These are phyloP conservation scores for Meyerozyma carpophila DNA, from an alignment of 1,139 yeast species.

Conservation along the genomic window DNA sequence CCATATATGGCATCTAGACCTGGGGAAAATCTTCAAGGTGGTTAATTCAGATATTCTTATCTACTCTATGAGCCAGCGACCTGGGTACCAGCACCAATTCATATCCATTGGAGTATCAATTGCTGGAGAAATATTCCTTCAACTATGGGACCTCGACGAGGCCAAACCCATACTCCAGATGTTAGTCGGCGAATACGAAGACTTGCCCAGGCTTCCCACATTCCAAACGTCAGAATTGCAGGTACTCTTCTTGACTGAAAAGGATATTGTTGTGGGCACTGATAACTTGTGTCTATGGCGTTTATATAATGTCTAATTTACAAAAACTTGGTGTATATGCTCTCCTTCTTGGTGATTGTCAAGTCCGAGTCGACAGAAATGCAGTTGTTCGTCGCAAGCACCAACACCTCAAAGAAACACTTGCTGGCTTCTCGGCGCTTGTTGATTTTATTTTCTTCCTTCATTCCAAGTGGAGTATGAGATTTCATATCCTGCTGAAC, in stretches of 20 bases:
- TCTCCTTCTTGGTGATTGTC: constrained; percentile 44
- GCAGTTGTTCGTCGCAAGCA: constrained; percentile 76
- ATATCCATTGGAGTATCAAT: neutral
- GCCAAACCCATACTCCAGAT: neutral
- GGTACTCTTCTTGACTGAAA: neutral
- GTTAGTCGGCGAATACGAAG: neutral
- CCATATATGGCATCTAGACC: neutral
- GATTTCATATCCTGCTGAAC: constrained; percentile 31
- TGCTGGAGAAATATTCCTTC: neutral
- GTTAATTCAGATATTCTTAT: neutral
- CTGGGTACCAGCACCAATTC: neutral
- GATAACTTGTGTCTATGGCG: constrained; percentile 9
- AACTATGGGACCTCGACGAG: neutral
- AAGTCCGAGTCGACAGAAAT: constrained; percentile 62
- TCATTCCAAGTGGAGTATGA: constrained; percentile 25
- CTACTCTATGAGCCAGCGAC: neutral
- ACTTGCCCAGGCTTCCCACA: neutral
- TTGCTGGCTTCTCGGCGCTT: constrained; percentile 61
- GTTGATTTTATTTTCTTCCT: constrained; percentile 17
- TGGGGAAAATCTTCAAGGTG: neutral
- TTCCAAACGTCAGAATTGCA: neutral
- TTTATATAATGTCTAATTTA: constrained; percentile 14
- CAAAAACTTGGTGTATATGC: constrained; percentile 40
- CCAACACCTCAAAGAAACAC: constrained; percentile 78
- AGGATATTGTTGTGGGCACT: neutral